A percentile compares a stretch with the other conserved stretches of the same genome.
These are phyloP conservation scores for Linaria vulgaris DNA, from an alignment of 257 asterid species.

Conservation along the genomic window DNA sequence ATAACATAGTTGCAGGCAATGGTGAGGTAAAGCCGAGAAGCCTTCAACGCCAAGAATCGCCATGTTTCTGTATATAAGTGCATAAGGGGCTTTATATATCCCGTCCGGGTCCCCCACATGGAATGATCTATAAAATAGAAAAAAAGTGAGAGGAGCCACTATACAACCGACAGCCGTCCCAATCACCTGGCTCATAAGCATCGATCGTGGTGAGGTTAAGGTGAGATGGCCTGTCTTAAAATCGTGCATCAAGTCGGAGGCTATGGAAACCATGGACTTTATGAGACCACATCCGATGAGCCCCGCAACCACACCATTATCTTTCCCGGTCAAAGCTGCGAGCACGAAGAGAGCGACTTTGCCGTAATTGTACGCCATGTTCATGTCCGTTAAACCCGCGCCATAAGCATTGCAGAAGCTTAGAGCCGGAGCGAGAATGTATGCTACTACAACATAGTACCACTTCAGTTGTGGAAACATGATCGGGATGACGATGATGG, in stretches of 20 bases:
- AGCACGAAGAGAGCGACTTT: constrained; percentile 71
- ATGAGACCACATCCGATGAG: constrained; percentile 70
- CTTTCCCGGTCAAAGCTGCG: constrained; percentile 47
- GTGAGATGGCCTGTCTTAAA: constrained; percentile 76
- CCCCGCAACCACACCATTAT: constrained; percentile 74
- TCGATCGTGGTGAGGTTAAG: constrained; percentile 67
- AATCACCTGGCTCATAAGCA: constrained; percentile 63
- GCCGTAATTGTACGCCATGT: constrained; percentile 75
- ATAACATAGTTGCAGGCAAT: constrained; percentile 62
- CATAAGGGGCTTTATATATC: constrained; percentile 70
- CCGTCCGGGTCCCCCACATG: constrained; percentile 58
- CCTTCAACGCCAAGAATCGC: constrained; percentile 74
- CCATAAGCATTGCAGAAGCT: constrained; percentile 84
- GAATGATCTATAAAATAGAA: constrained; percentile 63
- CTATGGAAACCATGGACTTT: constrained; percentile 60
- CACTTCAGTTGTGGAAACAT: constrained; percentile 74
- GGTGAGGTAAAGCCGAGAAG: constrained; percentile 63
- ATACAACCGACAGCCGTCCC: constrained; percentile 76
- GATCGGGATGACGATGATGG: constrained; percentile 54
- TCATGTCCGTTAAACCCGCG: constrained; percentile 71
- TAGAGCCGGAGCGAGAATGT: constrained; percentile 58
- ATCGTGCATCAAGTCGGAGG: constrained; percentile 73
- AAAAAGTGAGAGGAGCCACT: constrained; percentile 70
- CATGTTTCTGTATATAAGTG: constrained; percentile 67
- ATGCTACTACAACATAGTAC: constrained; percentile 56